Conservation (phyloP, 2,329 filamentous ascomycete species). For the Venturia aucupariae region DNA sequence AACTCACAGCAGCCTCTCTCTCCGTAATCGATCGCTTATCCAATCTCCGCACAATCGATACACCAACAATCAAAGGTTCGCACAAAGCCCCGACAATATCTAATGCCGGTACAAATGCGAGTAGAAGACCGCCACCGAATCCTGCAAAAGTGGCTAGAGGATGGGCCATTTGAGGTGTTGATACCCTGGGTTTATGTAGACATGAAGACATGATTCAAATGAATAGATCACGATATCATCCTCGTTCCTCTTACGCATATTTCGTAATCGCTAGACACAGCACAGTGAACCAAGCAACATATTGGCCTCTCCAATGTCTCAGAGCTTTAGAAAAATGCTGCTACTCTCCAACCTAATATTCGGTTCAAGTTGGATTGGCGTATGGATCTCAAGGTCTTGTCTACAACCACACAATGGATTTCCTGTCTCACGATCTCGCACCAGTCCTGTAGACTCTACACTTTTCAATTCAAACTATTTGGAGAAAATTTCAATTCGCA, state of each 20-base stretch:
- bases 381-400: too few species aligned
- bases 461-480: too few species aligned
- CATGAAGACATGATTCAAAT: neutral
- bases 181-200: neutral
- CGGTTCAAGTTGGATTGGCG: too few species aligned
- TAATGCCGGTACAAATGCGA: neutral
- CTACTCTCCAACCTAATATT: too few species aligned
- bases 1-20: neutral
- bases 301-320: too few species aligned
- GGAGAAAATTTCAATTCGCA: too few species aligned
- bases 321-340: too few species aligned
- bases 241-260: neutral
- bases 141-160: slow-evolving; percentile 12
- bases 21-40: slow-evolving; percentile 5
- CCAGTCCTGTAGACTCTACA: too few species aligned
- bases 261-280: too few species aligned
- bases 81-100: slow-evolving; percentile 1
- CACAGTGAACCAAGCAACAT: too few species aligned
- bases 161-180: neutral
- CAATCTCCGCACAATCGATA: neutral
- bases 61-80: neutral
- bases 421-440: too few species aligned
- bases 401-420: too few species aligned
- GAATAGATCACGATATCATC: neutral
- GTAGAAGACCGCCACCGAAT: slow-evolving; percentile 10